These are phyloP conservation scores for Fusarium nisikadoi DNA, from an alignment of 2,329 filamentous ascomycete genomes.

Conservation along the genomic window DNA sequence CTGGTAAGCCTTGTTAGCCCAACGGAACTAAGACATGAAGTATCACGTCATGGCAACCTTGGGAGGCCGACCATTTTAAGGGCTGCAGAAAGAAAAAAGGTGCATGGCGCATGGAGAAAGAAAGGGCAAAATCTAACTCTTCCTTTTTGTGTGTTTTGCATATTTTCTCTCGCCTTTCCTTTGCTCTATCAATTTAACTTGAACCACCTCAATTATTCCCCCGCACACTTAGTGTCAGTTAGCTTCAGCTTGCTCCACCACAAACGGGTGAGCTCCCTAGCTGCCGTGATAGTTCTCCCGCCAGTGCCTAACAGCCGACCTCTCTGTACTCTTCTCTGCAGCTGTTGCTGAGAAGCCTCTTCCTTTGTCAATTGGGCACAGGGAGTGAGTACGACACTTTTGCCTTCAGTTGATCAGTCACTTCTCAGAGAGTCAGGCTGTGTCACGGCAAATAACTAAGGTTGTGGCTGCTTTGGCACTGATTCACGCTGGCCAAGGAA, in stretches of 20 bases:
- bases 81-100: conserved; percentile 6
- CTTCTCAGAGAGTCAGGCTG: not conserved
- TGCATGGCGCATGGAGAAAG: not conserved
- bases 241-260: conserved; percentile 22
- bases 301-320: not conserved
- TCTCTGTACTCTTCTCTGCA: not conserved
- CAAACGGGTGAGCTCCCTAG: conserved; percentile 12
- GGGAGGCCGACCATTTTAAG: conserved; percentile 36
- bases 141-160: not conserved
- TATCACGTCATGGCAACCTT: conserved; percentile 18
- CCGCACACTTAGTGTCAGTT: not conserved
- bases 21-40: not conserved
- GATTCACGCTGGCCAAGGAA: conserved; percentile 4
- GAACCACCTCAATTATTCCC: not conserved
- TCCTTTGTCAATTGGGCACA: conserved; percentile 5
- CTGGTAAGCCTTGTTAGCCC: conserved; percentile 8
- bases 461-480: not conserved
- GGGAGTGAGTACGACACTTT: not conserved
- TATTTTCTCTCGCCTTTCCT: not conserved
- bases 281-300: conserved; percentile 14
- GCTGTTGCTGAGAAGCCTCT: not conserved
- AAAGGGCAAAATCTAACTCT: not conserved
- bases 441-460: not conserved
- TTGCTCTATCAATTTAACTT: not conserved
- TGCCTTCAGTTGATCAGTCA: not conserved